phyloP scores from a whole-genome alignment of 495 filamentous ascomycete species.

The Trichoderma asperelloides region DNA sequence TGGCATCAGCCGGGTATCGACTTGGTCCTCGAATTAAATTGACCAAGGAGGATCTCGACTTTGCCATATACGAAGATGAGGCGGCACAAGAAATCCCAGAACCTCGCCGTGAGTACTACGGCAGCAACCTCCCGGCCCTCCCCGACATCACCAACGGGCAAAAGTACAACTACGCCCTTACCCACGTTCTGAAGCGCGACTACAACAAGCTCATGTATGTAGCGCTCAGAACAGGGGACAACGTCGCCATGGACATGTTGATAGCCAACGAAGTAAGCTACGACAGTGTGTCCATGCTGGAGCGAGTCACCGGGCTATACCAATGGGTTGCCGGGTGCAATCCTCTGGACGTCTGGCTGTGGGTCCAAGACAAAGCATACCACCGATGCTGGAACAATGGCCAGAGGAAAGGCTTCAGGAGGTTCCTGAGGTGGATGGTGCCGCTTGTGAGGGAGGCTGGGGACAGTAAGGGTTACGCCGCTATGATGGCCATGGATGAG shows the following conservation, averaged over 20 bases:
- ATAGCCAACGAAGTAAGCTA: not conserved
- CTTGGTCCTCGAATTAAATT: not conserved
- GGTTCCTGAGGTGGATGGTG: not conserved
- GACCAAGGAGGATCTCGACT: not conserved
- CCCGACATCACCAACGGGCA: not conserved
- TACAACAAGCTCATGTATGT: not conserved
- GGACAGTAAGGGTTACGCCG: not conserved
- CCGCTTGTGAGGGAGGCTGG: not conserved
- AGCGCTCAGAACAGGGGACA: not conserved
- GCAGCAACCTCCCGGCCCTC: not conserved
- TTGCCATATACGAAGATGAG: not conserved
- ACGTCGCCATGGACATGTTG: not conserved
- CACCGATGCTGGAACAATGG: not conserved
- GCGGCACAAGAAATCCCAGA: not conserved
- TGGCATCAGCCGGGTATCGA: not conserved
- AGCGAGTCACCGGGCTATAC: not conserved
- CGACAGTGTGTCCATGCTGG: not conserved
- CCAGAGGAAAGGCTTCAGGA: not conserved
- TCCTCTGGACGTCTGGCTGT: not conserved
- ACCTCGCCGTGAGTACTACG: not conserved
- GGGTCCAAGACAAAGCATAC: not conserved
- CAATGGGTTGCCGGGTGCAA: not conserved
- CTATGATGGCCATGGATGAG: no score
- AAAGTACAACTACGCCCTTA: not conserved
- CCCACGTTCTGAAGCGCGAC: not conserved